A percentile compares a stretch with the other conserved stretches of the same genome.
Conservation (phyloP, 164 flowering plant genomes). For the Stephania cephalantha region DNA sequence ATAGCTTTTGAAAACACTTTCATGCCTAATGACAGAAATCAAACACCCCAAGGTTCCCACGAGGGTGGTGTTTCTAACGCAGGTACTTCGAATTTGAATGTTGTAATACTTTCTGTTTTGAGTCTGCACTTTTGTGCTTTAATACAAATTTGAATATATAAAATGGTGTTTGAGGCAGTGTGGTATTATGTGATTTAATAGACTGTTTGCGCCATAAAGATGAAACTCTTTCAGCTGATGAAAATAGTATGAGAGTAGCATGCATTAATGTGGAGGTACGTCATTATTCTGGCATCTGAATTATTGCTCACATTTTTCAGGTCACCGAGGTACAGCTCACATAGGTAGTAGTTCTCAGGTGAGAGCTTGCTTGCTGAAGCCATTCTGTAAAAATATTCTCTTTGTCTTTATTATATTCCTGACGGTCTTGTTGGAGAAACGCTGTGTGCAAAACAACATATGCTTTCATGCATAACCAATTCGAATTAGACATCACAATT, state of each 20-base stretch:
- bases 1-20: conserved; percentile 38
- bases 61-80: conserved; percentile 37
- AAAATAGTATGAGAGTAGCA: neutral
- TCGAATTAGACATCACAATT: neutral
- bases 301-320: conserved; percentile 27
- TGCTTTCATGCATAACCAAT: neutral
- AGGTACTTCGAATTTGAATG: conserved; percentile 40
- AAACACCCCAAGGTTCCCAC: conserved; percentile 27
- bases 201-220: neutral
- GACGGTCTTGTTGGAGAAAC: neutral
- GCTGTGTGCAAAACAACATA: neutral
- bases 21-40: conserved; percentile 26
- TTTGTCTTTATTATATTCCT: neutral
- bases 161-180: neutral
- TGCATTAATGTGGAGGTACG: neutral
- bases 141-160: neutral
- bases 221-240: neutral
- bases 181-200: neutral
- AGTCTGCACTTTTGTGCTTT: neutral
- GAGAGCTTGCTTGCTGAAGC: conserved; percentile 3
- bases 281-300: neutral
- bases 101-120: neutral
- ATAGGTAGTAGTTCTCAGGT: conserved; percentile 58
- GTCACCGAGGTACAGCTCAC: conserved; percentile 39
- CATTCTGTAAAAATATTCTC: no score